Base-by-base conservation (phyloP, 2,329 filamentous ascomycete genomes). In the Ophiostoma pallidulum region DNA sequence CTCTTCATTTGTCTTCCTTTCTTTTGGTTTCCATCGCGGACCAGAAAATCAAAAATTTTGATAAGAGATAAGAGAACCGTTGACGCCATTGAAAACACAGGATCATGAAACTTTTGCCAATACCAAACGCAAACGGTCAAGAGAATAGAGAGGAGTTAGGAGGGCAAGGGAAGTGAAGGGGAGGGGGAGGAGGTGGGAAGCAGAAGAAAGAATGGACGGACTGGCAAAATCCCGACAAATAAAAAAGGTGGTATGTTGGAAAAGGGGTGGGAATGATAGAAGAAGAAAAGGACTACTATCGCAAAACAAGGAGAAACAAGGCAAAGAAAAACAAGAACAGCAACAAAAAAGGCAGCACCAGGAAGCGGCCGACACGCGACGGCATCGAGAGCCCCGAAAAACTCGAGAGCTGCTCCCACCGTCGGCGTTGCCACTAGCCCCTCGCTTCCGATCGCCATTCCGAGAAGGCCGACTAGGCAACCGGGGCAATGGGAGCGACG, bases 401-500 rank as follows among this genome's bases (percentile, higher is more conserved):
- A 47, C 16, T 8, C 26, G 22, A 29, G n/a, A n/a, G n/a, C n/a
- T n/a, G n/a, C n/a, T n/a, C n/a, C n/a, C n/a, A n/a, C n/a, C n/a
- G n/a, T n/a, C n/a, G n/a, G n/a, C n/a, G n/a, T n/a, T n/a, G n/a
- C n/a, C n/a, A n/a, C n/a, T n/a, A n/a, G n/a, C n/a, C n/a, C n/a
- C n/a, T n/a, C n/a, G n/a, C n/a, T n/a, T n/a, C n/a, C n/a, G n/a
- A n/a, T n/a, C n/a, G n/a, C n/a, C n/a, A n/a, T n/a, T n/a, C n/a
- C n/a, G n/a, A n/a, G n/a, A n/a, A n/a, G n/a, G 14, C 20, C 40
- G 16, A 13, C 47, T 61, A 63, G 20, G 59, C 60, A 13, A 59
- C 56, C 16, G 60, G 60, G 18, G 73, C 72, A 55, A 75, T 68
- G 36, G 72, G 65, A 24, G 71, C 57, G 13, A 67, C 60, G 36